Conservation (phyloP, 2,329 filamentous ascomycete species). For the Pyrenophora seminiperda region DNA sequence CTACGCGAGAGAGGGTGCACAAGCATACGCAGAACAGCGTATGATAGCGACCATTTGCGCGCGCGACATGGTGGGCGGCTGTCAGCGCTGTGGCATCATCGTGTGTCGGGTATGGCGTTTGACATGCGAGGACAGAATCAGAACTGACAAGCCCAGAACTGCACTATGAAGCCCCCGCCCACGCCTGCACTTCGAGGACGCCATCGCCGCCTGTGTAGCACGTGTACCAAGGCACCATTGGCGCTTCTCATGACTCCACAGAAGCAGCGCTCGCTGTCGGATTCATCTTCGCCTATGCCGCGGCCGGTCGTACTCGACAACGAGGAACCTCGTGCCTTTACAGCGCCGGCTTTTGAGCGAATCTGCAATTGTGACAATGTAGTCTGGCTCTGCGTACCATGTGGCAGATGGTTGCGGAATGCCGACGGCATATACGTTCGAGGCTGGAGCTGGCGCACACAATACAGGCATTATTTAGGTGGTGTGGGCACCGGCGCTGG, state of each 20-base stretch:
- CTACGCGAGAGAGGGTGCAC: conserved; percentile 58
- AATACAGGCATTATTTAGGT: conserved; percentile 78
- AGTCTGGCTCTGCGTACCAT: conserved; percentile 86
- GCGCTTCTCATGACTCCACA: conserved; percentile 52
- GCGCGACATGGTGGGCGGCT: conserved; percentile 83
- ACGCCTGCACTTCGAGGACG: conserved; percentile 70
- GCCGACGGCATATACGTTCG: conserved; percentile 64
- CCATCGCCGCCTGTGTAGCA: conserved; percentile 78
- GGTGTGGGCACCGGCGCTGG: conserved; percentile 86
- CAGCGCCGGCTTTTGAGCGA: conserved; percentile 56
- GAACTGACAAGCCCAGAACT: conserved; percentile 68
- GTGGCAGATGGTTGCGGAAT: conserved; percentile 71
- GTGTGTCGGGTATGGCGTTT: conserved; percentile 75
- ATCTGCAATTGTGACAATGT: conserved; percentile 65
- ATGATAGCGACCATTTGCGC: conserved; percentile 66
- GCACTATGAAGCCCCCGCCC: conserved; percentile 80
- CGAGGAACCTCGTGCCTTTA: conserved; percentile 44
- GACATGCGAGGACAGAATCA: neutral
- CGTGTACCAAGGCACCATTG: conserved; percentile 75
- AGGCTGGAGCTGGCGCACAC: conserved; percentile 88
- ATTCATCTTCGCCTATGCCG: conserved; percentile 29
- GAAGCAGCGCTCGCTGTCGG: conserved; percentile 27
- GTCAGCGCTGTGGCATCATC: conserved; percentile 74
- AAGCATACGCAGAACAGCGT: conserved; percentile 27
- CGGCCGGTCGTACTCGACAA: conserved; percentile 24